These are phyloP conservation scores for Vanderwaltozyma verrucispora DNA, from an alignment of 805 yeast species.

Conservation along the genomic window DNA sequence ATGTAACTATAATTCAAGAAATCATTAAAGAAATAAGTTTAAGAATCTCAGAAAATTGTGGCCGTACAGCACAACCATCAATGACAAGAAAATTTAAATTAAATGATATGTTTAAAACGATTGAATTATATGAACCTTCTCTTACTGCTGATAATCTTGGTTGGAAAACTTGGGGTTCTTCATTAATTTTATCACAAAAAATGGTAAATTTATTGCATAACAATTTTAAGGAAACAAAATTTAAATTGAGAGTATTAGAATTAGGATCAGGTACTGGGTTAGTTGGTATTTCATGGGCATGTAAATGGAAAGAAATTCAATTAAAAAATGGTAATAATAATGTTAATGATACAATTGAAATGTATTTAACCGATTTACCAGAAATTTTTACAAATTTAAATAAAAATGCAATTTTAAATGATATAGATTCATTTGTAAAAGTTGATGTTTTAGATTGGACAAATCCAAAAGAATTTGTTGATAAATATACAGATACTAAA, in stretches of 20 bases:
- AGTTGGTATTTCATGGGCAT: constrained; percentile 59
- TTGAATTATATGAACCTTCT: constrained; percentile 63
- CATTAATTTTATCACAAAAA: constrained; percentile 54
- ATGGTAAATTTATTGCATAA: constrained; percentile 27
- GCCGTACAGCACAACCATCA: constrained; percentile 73
- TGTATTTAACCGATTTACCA: constrained; percentile 63
- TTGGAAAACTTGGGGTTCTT: constrained; percentile 93
- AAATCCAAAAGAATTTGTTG: constrained; percentile 36
- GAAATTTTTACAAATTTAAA: constrained; percentile 63
- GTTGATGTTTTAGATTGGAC: constrained; percentile 73
- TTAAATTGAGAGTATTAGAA: constrained; percentile 40
- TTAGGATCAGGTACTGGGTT: constrained; percentile 96
- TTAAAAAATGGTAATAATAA: constrained; percentile 21
- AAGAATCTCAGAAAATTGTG: constrained; percentile 71
- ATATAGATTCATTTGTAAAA: constrained; percentile 13
- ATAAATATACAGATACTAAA: constrained; percentile 21
- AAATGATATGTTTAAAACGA: constrained; percentile 24
- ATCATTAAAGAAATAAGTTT: constrained; percentile 49
- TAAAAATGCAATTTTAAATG: constrained; percentile 49
- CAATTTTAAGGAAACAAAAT: not conserved
- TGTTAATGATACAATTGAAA: constrained; percentile 30
- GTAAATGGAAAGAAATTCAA: constrained; percentile 22
- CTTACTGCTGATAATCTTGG: constrained; percentile 83
- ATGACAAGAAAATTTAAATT: constrained; percentile 50
- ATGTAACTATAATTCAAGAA: not conserved